Conservation (phyloP, 2,329 filamentous ascomycete species). For the Sclerotinia minor region DNA sequence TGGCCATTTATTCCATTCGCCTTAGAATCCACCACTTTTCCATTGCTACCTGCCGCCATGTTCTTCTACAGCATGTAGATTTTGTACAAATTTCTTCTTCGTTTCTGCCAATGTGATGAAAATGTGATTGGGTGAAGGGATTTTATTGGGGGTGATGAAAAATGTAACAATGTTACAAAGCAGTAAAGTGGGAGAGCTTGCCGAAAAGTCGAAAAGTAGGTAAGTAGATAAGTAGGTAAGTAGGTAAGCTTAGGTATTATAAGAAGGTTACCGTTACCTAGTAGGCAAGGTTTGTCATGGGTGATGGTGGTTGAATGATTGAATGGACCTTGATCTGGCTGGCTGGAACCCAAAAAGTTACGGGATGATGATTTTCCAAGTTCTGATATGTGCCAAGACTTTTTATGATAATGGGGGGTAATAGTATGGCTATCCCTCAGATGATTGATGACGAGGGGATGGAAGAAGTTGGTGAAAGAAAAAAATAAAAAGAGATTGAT, state of each 20-base stretch:
- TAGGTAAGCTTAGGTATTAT: too few species aligned
- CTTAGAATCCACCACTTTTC: slow-evolving; percentile 40
- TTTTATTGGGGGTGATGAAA: slow-evolving; percentile 4
- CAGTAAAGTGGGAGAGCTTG: slow-evolving; percentile 16
- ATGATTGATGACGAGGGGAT: too few species aligned
- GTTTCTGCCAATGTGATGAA: slow-evolving; percentile 1
- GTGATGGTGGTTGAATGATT: not conserved
- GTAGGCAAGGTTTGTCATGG: too few species aligned
- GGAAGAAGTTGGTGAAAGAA: too few species aligned
- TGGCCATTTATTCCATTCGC: slow-evolving; percentile 45
- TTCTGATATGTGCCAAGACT: slow-evolving; percentile 13
- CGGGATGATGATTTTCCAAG: slow-evolving; percentile 4
- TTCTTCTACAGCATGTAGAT: slow-evolving; percentile 37
- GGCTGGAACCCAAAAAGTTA: not conserved
- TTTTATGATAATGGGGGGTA: not conserved
- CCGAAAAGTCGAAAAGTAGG: not conserved
- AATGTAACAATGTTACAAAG: slow-evolving; percentile 14
- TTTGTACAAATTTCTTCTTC: not conserved
- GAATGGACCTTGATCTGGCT: not conserved
- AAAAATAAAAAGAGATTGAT: too few species aligned
- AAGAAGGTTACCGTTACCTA: too few species aligned
- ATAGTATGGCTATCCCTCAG: too few species aligned
- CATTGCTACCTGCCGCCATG: slow-evolving; percentile 46
- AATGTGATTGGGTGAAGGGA: slow-evolving; percentile 16
- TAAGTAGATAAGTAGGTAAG: too few species aligned